Percentiles rank a stretch among this genome's conserved stretches.
Conservation (phyloP, 805 yeast species). For the Suhomyces sp. region DNA sequence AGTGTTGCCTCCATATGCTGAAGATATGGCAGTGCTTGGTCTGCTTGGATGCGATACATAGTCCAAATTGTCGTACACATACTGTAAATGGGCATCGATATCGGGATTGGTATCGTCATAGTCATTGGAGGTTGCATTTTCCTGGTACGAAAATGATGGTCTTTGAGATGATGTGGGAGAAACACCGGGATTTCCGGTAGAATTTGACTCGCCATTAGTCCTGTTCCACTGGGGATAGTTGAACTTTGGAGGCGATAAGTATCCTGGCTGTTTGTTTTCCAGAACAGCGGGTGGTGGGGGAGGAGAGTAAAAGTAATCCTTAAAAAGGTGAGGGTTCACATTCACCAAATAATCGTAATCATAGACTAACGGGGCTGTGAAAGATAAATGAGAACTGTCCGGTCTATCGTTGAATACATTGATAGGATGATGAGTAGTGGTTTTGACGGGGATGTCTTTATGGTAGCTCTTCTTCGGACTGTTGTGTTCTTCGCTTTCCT, state of each 20-base stretch:
- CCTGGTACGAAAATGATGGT: conserved; percentile 8
- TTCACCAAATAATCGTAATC: conserved; percentile 40
- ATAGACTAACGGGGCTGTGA: conserved; percentile 37
- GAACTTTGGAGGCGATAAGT: conserved; percentile 20
- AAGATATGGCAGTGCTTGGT: conserved; percentile 13
- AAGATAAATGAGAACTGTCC: conserved; percentile 3
- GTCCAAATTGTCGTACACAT: conserved; percentile 23
- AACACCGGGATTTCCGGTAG: conserved; percentile 2
- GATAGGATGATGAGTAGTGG: not conserved
- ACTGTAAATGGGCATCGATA: conserved; percentile 14
- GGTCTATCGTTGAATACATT: conserved; percentile 4
- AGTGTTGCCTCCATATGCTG: conserved; percentile 3
- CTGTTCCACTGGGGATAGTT: conserved; percentile 22
- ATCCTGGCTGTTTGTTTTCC: conserved; percentile 6
- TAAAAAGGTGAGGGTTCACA: conserved; percentile 38
- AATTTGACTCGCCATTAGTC: not conserved
- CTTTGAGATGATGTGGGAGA: conserved; percentile 18
- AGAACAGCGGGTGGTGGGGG: conserved; percentile 15
- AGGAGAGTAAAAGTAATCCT: conserved; percentile 34
- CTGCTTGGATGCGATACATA: conserved; percentile 8
- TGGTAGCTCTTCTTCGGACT: too few relatives aligned
- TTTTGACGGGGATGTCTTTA: conserved; percentile 1
- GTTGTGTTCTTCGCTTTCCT: too few relatives aligned
- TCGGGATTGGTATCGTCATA: conserved; percentile 6
- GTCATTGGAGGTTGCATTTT: not conserved